Percentiles rank a stretch among this genome's conserved stretches.
phyloP scores from a whole-genome alignment of 2,329 filamentous ascomycete species.

The Colletotrichum sp. region DNA sequence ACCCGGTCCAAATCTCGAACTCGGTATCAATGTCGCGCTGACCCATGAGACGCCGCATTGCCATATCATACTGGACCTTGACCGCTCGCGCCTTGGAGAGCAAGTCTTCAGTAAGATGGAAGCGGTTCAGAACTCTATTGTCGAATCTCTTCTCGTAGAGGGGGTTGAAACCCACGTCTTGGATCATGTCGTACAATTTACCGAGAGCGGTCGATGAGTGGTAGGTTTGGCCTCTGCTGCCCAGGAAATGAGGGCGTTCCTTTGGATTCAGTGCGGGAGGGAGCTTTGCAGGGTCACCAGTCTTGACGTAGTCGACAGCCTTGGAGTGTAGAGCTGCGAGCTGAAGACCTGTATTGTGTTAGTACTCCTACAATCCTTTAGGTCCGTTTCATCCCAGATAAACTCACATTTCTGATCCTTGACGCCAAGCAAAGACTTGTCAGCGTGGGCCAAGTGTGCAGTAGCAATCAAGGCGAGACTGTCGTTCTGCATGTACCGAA shows the following conservation, averaged over 20 bases:
- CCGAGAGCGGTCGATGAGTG: constrained; percentile 76
- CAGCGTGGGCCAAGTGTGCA: constrained; percentile 80
- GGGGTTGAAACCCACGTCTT: constrained; percentile 71
- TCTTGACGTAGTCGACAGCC: constrained; percentile 95
- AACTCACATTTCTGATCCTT: constrained; percentile 69
- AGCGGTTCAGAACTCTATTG: constrained; percentile 70
- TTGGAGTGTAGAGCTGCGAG: constrained; percentile 84
- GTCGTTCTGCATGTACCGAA: constrained; percentile 92
- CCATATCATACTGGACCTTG: constrained; percentile 80
- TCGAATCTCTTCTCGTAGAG: constrained; percentile 80
- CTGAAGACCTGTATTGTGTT: constrained; percentile 55
- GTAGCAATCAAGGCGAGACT: constrained; percentile 79
- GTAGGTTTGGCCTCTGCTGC: constrained; percentile 66
- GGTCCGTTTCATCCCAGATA: background rate
- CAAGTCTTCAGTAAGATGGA: constrained; percentile 55
- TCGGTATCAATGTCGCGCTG: constrained; percentile 86
- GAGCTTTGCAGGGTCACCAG: constrained; percentile 78
- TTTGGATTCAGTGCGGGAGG: constrained; percentile 61
- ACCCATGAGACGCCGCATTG: constrained; percentile 79
- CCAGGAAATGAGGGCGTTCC: constrained; percentile 87
- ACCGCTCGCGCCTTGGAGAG: constrained; percentile 66
- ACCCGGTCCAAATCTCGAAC: constrained; percentile 90
- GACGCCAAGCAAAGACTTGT: constrained; percentile 66
- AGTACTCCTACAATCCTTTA: background rate
- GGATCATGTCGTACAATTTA: constrained; percentile 79